Evolutionary conservation across 306 rosid species (phyloP), one percentile per base, ranked within the genome.

Genomic region (Gleditsia sinensis): DNA sequence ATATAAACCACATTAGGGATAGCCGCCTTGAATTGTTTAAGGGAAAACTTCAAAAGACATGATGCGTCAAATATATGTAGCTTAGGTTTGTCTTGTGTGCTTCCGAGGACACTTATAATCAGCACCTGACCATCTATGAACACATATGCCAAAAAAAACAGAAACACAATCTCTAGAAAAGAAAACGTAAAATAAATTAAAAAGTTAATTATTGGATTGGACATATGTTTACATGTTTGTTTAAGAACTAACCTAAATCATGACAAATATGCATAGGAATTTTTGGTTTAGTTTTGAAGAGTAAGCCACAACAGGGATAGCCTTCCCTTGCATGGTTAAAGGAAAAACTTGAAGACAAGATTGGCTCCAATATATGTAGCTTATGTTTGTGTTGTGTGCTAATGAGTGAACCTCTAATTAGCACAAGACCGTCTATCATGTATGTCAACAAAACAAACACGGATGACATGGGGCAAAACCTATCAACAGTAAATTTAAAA

Each of bases 361-460:
- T n/a, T 28, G 55, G 84, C 84, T 72, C 50, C 55, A 10, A 57
- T 37, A 12, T 25, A 67, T 85, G 50, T 58, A 87, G 80, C 75
- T 75, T 81, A 80, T 72, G 84, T 32, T 72, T 33, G 25, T 67
- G 81, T 73, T 67, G 21, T 76, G 78, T 72, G 88, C 83, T 48
- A 67, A 80, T 25, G 75, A 25, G n/a, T 19, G 12, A 46, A 24
- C 20, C 43, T 63, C 59, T 12, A 73, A 74, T 62, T 78, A 81
- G 86, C 86, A 82, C 85, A 79, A 67, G 80, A 78, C 80, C 78
- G 74, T 76, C 82, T 64, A 82, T 66, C 88, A 85, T 84, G 42
- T 9, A 2, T 25, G 61, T 17, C 7, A 25, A 55, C 10, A 13
- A 55, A 59, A 17, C 43, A 59, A n/a, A n/a, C n/a, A n/a, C n/a